Conservation (phyloP, 176 grass and related monocot genomes). For the Guadua angustifolia region DNA sequence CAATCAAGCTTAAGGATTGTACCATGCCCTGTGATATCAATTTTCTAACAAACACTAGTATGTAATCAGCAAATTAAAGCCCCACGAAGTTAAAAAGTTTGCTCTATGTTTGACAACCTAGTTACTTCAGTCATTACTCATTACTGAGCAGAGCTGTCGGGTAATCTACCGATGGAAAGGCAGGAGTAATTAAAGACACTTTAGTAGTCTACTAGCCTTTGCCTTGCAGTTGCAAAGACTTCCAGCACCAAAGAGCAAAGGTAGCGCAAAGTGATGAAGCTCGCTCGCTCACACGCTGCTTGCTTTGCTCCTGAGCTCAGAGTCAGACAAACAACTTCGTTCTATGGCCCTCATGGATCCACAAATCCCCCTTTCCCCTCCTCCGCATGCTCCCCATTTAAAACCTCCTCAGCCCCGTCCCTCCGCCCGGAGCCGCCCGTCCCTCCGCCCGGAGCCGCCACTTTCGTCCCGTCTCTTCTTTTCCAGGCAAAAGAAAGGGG, state of each 20-base stretch:
- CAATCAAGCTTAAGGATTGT: background rate
- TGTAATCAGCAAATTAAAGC: background rate
- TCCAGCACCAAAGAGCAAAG: background rate
- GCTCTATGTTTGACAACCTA: background rate
- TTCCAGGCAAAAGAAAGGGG: background rate
- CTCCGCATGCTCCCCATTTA: conserved; percentile 48
- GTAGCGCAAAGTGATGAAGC: background rate
- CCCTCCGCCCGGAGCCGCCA: conserved; percentile 11
- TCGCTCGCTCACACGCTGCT: background rate
- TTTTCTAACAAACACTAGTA: background rate
- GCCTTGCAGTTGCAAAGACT: background rate
- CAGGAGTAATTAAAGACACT: no score
- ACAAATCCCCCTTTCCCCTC: conserved; percentile 40
- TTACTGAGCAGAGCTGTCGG: background rate
- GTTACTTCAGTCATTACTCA: background rate
- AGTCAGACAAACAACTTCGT: background rate
- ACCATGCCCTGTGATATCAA: background rate
- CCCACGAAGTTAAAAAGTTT: background rate
- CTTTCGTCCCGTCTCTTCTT: conserved; percentile 4
- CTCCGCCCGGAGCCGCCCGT: conserved; percentile 4
- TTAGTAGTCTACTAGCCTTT: no score
- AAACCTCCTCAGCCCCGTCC: conserved; percentile 34
- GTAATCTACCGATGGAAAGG: background rate
- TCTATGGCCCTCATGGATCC: conserved; percentile 49
- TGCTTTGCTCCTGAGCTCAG: background rate